Conservation (phyloP, 1,139 yeast genomes). For the Sugiyamaella neomexicana region DNA sequence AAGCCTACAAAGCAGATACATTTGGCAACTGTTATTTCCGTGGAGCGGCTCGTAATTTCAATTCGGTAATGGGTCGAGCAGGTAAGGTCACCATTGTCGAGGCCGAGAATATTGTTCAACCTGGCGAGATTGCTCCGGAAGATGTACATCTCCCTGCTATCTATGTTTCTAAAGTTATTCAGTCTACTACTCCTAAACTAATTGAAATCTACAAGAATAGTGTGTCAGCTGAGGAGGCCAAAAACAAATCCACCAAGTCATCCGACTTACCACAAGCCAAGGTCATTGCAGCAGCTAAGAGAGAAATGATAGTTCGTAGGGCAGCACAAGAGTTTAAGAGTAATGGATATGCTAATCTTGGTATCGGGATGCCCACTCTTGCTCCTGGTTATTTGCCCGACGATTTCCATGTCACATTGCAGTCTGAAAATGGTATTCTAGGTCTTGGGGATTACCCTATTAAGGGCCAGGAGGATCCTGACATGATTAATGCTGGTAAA, state of each 20-base stretch:
- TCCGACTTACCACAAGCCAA: conserved; percentile 16
- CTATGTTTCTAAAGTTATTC: conserved; percentile 46
- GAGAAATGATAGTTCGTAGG: conserved; percentile 47
- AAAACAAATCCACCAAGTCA: conserved; percentile 15
- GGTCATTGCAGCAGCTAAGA: conserved; percentile 22
- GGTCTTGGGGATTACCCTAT: conserved; percentile 53
- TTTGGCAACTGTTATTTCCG: conserved; percentile 51
- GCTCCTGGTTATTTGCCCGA: conserved; percentile 48
- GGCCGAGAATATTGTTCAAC: conserved; percentile 53
- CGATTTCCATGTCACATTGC: conserved; percentile 46
- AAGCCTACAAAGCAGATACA: conserved; percentile 51
- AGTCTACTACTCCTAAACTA: conserved; percentile 47
- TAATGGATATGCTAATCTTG: conserved; percentile 49
- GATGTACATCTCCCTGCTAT: conserved; percentile 52
- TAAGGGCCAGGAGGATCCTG: conserved; percentile 49
- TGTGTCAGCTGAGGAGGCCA: conserved; percentile 16
- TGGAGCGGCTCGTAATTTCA: conserved; percentile 52
- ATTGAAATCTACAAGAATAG: conserved; percentile 44
- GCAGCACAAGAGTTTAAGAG: conserved; percentile 50
- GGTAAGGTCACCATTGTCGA: conserved; percentile 51
- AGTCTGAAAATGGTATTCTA: conserved; percentile 52
- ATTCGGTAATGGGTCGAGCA: conserved; percentile 49
- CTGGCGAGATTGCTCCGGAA: conserved; percentile 49
- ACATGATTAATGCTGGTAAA: conserved; percentile 53
- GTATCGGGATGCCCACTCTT: conserved; percentile 54